Percentiles rank a stretch among this genome's conserved stretches.
Evolutionary conservation across 2,329 filamentous ascomycete species (phyloP).

Genomic region (Beauveria australis): DNA sequence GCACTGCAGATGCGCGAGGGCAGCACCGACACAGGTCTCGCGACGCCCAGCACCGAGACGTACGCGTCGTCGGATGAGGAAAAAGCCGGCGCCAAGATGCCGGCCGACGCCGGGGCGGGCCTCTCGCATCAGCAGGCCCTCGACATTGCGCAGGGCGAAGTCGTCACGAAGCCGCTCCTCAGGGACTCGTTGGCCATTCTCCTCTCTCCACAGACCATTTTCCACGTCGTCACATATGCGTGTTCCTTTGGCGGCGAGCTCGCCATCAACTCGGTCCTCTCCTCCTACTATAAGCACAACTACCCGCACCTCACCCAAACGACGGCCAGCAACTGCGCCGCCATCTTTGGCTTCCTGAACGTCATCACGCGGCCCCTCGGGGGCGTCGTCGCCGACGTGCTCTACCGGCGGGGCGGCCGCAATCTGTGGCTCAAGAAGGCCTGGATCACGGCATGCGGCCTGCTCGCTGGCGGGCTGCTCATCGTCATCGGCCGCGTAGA

Average conservation of each 20-base stretch:
- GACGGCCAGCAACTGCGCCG: conserved; percentile 50
- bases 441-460: conserved; percentile 49
- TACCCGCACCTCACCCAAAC: conserved; percentile 51
- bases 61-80: conserved; percentile 25
- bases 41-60: conserved; percentile 22
- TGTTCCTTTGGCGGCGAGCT: conserved; percentile 58
- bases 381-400: conserved; percentile 45
- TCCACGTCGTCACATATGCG: conserved; percentile 49
- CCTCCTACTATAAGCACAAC: conserved; percentile 51
- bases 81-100: conserved; percentile 1
- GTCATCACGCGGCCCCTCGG: conserved; percentile 58
- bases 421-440: conserved; percentile 28
- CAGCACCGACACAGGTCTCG: conserved; percentile 39
- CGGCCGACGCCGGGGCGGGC: conserved; percentile 15
- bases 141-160: conserved; percentile 44
- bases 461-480: conserved; percentile 49
- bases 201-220: conserved; percentile 46
- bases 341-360: conserved; percentile 72
- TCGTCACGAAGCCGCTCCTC: conserved; percentile 48
- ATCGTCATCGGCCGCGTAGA: conserved; percentile 58
- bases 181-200: conserved; percentile 37
- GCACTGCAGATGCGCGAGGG: conserved; percentile 33
- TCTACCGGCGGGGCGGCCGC: conserved; percentile 34
- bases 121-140: conserved; percentile 45
- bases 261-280: conserved; percentile 52